Conservation (phyloP, 768 basidiomycete species). For the Suillus luteus region DNA sequence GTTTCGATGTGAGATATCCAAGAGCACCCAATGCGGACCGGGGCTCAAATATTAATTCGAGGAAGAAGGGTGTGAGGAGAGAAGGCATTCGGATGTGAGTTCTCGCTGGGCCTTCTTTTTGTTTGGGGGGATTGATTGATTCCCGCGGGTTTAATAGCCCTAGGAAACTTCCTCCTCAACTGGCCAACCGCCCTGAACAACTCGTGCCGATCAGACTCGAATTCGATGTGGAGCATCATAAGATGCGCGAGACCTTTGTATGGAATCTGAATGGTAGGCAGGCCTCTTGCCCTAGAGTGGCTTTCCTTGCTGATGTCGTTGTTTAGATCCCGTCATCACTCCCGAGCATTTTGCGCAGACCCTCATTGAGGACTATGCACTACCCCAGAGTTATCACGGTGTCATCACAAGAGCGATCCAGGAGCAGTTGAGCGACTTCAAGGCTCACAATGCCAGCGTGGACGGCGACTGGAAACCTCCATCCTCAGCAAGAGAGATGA, state of each 20-base stretch:
- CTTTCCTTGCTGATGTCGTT: conserved; percentile 5
- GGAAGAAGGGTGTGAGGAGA: conserved; percentile 55
- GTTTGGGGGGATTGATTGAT: conserved; percentile 9
- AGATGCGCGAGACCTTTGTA: conserved; percentile 93
- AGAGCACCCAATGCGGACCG: conserved; percentile 41
- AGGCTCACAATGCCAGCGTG: conserved; percentile 61
- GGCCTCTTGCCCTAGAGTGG: conserved; percentile 25
- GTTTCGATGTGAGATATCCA: conserved; percentile 60
- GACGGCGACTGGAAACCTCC: conserved; percentile 44
- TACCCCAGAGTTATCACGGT: conserved; percentile 63
- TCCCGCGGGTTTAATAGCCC: conserved; percentile 46
- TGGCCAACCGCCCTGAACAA: conserved; percentile 68
- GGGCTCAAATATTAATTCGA: conserved; percentile 32
- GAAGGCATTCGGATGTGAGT: conserved; percentile 81
- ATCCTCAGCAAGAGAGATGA: conserved; percentile 22
- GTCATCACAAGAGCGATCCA: conserved; percentile 82
- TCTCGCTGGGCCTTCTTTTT: conserved; percentile 11
- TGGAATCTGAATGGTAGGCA: conserved; percentile 94
- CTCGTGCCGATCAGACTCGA: conserved; percentile 96
- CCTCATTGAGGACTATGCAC: conserved; percentile 86
- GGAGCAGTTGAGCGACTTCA: conserved; percentile 83
- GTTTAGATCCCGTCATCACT: conserved; percentile 80
- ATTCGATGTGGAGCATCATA: conserved; percentile 92
- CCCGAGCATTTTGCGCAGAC: conserved; percentile 90
- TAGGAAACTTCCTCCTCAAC: conserved; percentile 53